Evolutionary conservation across 108 stramenopile species (phyloP).

Genomic region (Schizochytrium sp.): DNA sequence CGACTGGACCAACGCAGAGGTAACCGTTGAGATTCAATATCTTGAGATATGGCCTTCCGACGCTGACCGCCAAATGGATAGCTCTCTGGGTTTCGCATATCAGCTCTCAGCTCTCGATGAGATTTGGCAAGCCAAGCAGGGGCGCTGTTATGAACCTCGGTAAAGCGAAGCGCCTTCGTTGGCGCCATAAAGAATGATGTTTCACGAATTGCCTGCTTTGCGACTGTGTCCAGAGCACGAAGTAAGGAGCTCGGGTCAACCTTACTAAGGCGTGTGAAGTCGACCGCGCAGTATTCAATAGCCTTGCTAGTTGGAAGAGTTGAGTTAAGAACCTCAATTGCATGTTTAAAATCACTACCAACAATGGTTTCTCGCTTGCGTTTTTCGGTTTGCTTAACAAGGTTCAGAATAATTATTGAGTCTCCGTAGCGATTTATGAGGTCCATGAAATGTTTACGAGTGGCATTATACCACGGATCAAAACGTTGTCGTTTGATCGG

Average conservation of each 20-base stretch:
- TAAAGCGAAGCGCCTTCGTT: background rate
- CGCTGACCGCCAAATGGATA: background rate
- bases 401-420: constrained; percentile 91
- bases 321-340: constrained; percentile 92
- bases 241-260: constrained; percentile 73
- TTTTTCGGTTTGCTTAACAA: constrained; percentile 94
- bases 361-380: constrained; percentile 92
- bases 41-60: background rate
- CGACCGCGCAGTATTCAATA: constrained; percentile 88
- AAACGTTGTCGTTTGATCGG: constrained; percentile 93
- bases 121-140: background rate
- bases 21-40: background rate
- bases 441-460: constrained; percentile 90
- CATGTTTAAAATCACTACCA: constrained; percentile 90
- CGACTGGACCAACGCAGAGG: background rate
- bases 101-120: background rate
- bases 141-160: background rate
- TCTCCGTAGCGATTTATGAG: constrained; percentile 90
- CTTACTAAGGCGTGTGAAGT: constrained; percentile 90
- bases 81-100: background rate
- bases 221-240: constrained; percentile 88
- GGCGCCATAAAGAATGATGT: constrained; percentile 93
- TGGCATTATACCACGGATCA: constrained; percentile 92
- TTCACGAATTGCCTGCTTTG: constrained; percentile 90
- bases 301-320: constrained; percentile 85